A percentile compares a stretch with the other conserved stretches of the same genome.
Evolutionary conservation across 2,329 filamentous ascomycete genomes (phyloP).

Genomic region (Penicillium expansum): DNA sequence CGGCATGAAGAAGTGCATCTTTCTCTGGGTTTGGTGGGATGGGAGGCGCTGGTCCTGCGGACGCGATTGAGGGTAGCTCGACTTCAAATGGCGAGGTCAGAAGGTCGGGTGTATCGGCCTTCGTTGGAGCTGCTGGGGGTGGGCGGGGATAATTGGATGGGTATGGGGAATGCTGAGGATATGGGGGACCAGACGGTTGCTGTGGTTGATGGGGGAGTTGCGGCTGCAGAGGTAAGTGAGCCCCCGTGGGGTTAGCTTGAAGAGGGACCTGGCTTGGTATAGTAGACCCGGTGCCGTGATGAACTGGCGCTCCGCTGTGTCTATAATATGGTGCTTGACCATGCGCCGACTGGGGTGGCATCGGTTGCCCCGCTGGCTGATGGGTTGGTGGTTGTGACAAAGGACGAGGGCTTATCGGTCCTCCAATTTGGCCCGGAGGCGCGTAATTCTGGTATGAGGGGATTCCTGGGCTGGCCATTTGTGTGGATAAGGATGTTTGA

Average conservation of each 20-base stretch:
- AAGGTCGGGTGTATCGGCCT: slow-evolving; percentile 52
- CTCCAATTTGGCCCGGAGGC: slow-evolving; percentile 1
- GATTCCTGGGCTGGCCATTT: slow-evolving; percentile 8
- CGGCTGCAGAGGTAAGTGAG: slow-evolving; percentile 19
- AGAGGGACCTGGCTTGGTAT: not conserved
- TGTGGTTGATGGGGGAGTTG: slow-evolving; percentile 24
- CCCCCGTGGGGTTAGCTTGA: slow-evolving; percentile 3
- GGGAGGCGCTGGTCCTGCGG: slow-evolving; percentile 64
- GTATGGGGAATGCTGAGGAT: slow-evolving; percentile 34
- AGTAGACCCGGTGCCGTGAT: not conserved
- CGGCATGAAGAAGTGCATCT: slow-evolving; percentile 74
- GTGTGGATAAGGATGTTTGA: slow-evolving; percentile 13
- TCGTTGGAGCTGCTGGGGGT: slow-evolving; percentile 25
- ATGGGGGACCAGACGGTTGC: slow-evolving; percentile 21
- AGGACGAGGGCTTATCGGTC: not conserved
- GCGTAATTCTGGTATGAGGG: slow-evolving; percentile 25
- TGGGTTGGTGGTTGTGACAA: not conserved
- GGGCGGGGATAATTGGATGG: slow-evolving; percentile 25
- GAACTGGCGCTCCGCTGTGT: not conserved
- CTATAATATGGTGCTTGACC: slow-evolving; percentile 4
- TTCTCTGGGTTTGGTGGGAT: slow-evolving; percentile 96
- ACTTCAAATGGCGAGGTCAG: slow-evolving; percentile 63
- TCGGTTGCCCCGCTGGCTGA: slow-evolving; percentile 5
- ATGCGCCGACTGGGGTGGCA: slow-evolving; percentile 3
- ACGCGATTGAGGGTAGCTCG: slow-evolving; percentile 50